A percentile compares a stretch with the other conserved stretches of the same genome.
phyloP scores from a whole-genome alignment of 164 flowering plant species.

The Kalanchoe fedtschenkoi region DNA sequence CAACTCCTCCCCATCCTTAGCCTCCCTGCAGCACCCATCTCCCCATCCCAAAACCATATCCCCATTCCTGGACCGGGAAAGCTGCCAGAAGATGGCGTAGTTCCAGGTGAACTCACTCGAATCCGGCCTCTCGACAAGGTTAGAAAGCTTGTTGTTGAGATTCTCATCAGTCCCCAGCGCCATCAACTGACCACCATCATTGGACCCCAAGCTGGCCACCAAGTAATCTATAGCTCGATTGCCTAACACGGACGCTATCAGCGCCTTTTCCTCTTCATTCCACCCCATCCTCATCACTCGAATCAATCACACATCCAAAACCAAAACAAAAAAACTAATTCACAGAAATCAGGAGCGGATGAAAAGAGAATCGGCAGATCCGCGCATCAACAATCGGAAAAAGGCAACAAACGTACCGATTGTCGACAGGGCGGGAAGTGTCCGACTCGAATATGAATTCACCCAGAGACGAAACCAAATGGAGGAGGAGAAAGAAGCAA shows the following conservation, averaged over 20 bases:
- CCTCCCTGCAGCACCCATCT: conserved; percentile 89
- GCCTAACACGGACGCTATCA: conserved; percentile 60
- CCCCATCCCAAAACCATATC: conserved; percentile 87
- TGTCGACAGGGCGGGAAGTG: no score
- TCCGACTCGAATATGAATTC: no score
- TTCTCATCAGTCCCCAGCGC: conserved; percentile 44
- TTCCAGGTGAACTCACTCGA: conserved; percentile 70
- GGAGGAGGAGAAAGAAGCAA: no score
- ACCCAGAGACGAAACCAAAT: no score
- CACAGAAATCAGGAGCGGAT: conserved; percentile 5
- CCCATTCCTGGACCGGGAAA: conserved; percentile 60
- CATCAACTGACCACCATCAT: conserved; percentile 35
- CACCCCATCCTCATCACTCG: conserved; percentile 19
- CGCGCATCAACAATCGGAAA: background rate
- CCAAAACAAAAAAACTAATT: conserved; percentile 7
- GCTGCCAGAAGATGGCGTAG: conserved; percentile 89
- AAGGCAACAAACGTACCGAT: background rate
- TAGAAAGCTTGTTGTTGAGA: conserved; percentile 73
- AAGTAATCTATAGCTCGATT: conserved; percentile 59
- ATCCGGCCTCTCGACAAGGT: conserved; percentile 70
- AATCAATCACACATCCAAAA: conserved; percentile 6
- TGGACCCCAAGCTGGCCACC: conserved; percentile 36
- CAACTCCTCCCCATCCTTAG: conserved; percentile 61
- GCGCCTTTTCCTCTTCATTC: conserved; percentile 63
- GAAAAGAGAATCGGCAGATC: background rate